Evolutionary conservation across 2,329 filamentous ascomycete species (phyloP).

Genomic region (Claviceps paspali): DNA sequence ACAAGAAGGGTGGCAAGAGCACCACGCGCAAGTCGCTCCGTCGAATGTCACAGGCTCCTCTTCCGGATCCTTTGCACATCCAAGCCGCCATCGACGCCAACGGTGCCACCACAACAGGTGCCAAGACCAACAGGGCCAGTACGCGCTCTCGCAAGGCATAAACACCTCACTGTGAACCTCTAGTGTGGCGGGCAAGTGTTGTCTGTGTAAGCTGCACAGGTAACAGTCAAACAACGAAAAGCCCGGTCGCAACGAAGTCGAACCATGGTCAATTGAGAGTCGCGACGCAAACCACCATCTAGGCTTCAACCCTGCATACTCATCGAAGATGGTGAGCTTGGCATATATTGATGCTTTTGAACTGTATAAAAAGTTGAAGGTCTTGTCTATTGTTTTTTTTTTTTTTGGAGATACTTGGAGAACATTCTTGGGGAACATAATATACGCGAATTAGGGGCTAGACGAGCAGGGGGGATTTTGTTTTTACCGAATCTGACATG

Average conservation of each 20-base stretch:
- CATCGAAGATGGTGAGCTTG: background rate
- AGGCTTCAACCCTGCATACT: background rate
- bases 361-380: slow-evolving; percentile 5
- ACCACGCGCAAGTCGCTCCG: slow-evolving; percentile 67
- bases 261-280: background rate
- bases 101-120: slow-evolving; percentile 37
- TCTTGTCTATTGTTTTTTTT: background rate
- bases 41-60: slow-evolving; percentile 47
- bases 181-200: background rate
- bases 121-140: slow-evolving; percentile 42
- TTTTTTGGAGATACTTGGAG: background rate
- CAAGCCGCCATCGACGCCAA: slow-evolving; percentile 37
- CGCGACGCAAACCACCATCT: background rate
- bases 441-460: background rate
- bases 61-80: slow-evolving; percentile 71
- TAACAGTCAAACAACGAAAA: background rate
- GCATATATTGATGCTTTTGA: background rate
- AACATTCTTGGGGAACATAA: slow-evolving; percentile 2
- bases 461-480: background rate
- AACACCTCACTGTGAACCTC: slow-evolving; percentile 1
- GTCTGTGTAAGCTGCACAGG: background rate
- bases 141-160: slow-evolving; percentile 56
- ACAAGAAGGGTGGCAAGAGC: slow-evolving; percentile 72
- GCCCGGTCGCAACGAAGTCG: background rate
- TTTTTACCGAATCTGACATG: background rate